phyloP scores from a whole-genome alignment of 2,329 filamentous ascomycete genomes.

The Scorias spongiosa region DNA sequence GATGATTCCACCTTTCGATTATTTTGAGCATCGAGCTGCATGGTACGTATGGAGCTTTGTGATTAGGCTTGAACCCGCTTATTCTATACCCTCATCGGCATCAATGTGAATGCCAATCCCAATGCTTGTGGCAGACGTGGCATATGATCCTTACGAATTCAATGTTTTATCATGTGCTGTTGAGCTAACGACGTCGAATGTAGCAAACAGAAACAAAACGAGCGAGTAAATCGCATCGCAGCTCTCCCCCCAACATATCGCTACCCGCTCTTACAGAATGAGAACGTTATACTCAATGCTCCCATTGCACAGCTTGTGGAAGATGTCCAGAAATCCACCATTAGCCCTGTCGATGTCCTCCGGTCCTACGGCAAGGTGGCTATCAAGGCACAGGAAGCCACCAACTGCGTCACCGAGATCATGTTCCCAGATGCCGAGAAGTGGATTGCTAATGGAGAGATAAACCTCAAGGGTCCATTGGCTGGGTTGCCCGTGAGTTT shows the following conservation, averaged over 20 bases:
- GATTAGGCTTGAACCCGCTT: too few species aligned
- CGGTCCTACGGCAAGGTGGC: slow-evolving; percentile 76
- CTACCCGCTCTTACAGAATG: slow-evolving; percentile 45
- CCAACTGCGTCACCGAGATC: slow-evolving; percentile 81
- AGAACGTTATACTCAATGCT: slow-evolving; percentile 53
- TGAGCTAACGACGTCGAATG: neutral
- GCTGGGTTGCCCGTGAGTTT: slow-evolving; percentile 77
- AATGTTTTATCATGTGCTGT: neutral
- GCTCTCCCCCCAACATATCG: slow-evolving; percentile 52
- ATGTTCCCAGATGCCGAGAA: slow-evolving; percentile 63
- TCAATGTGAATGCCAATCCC: too few species aligned
- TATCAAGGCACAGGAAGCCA: slow-evolving; percentile 66
- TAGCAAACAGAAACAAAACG: slow-evolving; percentile 65
- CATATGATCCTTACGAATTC: neutral
- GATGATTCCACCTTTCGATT: slow-evolving; percentile 38
- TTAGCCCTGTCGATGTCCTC: slow-evolving; percentile 58
- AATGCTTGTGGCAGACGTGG: too few species aligned
- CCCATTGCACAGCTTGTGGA: slow-evolving; percentile 66
- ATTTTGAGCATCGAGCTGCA: slow-evolving; percentile 55
- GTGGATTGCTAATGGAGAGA: slow-evolving; percentile 44
- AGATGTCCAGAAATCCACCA: slow-evolving; percentile 55
- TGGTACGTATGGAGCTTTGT: slow-evolving; percentile 38
- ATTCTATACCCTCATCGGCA: too few species aligned
- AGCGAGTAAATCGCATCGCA: slow-evolving; percentile 55
- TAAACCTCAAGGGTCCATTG: slow-evolving; percentile 66